Evolutionary conservation across 176 grass and related monocot species (phyloP).

Genomic region (Rhynchospora breviuscula): DNA sequence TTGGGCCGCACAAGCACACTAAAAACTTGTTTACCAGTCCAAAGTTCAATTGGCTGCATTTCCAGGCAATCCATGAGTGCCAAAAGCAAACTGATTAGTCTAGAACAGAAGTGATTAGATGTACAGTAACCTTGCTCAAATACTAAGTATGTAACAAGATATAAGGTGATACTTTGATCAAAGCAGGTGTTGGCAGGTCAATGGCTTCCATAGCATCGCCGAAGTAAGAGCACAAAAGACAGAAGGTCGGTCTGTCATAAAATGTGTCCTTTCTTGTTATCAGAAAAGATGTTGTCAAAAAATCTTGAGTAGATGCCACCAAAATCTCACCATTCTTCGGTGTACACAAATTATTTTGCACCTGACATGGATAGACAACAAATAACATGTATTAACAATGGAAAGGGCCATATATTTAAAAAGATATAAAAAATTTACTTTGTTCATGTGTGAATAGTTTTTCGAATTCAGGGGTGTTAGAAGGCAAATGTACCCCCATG

Average conservation of each 20-base stretch:
- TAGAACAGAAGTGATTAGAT: conserved; percentile 11
- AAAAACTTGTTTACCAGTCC: conserved; percentile 95
- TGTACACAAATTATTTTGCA: conserved; percentile 98
- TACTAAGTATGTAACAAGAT: conserved; percentile 16
- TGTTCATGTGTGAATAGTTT: conserved; percentile 22
- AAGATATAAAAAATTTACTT: conserved; percentile 13
- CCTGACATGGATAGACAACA: conserved; percentile 43
- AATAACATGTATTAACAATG: background rate
- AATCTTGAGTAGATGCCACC: conserved; percentile 97
- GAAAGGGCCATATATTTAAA: background rate
- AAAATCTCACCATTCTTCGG: conserved; percentile 96
- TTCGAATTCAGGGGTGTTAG: background rate
- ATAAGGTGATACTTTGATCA: conserved; percentile 63
- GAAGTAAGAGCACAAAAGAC: conserved; percentile 92
- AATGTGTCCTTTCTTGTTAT: conserved; percentile 94
- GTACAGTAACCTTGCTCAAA: conserved; percentile 7
- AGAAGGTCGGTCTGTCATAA: conserved; percentile 68
- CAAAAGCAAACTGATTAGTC: conserved; percentile 21
- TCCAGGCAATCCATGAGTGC: conserved; percentile 3
- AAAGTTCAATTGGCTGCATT: conserved; percentile 88
- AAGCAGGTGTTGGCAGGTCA: conserved; percentile 82
- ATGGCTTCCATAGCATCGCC: conserved; percentile 88
- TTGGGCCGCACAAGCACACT: conserved; percentile 88
- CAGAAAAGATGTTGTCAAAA: conserved; percentile 93
- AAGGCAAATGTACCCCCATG: conserved; percentile 69